Conservation (phyloP, 257 asterid genomes). For the Coffea eugenioides region DNA sequence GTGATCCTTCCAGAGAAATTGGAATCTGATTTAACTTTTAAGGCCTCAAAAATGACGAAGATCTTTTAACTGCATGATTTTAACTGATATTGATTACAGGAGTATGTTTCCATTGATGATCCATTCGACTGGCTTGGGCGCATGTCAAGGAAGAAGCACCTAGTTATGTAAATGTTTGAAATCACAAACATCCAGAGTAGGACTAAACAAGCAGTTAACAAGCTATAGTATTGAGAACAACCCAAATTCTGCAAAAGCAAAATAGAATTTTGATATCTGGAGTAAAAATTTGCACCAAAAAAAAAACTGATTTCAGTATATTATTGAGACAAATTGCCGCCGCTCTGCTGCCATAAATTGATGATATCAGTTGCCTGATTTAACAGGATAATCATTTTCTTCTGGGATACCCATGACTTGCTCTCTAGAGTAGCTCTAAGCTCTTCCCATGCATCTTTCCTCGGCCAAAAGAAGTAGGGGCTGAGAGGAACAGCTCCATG, state of each 20-base stretch:
- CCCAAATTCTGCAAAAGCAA: not conserved
- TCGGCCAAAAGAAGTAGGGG: conserved; percentile 54
- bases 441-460: conserved; percentile 62
- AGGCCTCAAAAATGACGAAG: not conserved
- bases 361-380: conserved; percentile 58
- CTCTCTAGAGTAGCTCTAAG: conserved; percentile 40
- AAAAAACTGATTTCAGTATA: not conserved
- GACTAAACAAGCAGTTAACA: not conserved
- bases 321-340: conserved; percentile 39
- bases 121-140: too few relatives aligned
- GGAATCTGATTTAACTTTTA: not conserved
- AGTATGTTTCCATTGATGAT: too few relatives aligned
- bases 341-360: conserved; percentile 57
- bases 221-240: not conserved
- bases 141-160: not conserved
- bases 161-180: not conserved
- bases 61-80: too few relatives aligned
- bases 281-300: not conserved
- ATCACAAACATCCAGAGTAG: not conserved
- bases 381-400: conserved; percentile 51
- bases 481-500: conserved; percentile 44
- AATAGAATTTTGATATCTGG: conserved; percentile 12
- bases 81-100: too few relatives aligned
- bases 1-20: not conserved
- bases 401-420: conserved; percentile 54